Conservation (phyloP, 345 rosid genomes). For the Heritiera fomes region DNA sequence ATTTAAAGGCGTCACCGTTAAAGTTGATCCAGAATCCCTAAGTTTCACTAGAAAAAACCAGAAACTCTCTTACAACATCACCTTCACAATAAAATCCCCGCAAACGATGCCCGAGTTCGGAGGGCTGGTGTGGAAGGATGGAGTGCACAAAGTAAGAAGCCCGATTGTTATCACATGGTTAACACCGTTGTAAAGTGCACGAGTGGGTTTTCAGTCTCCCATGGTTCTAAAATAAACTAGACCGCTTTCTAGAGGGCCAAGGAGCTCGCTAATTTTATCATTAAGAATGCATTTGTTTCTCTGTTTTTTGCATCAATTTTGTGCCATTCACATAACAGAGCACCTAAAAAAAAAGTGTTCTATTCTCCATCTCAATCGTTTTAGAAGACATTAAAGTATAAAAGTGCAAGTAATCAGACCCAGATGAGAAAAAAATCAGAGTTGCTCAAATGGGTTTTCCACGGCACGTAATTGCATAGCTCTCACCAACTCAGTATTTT, state of each 20-base stretch:
- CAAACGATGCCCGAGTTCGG: slow-evolving; percentile 74
- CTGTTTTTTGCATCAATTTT: slow-evolving; percentile 2
- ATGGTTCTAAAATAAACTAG: slow-evolving; percentile 33
- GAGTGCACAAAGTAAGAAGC: slow-evolving; percentile 81
- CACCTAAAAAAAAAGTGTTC: background rate
- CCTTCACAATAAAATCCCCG: slow-evolving; percentile 49
- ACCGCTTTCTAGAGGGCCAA: slow-evolving; percentile 34
- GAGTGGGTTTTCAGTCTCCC: slow-evolving; percentile 11
- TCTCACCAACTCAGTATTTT: background rate
- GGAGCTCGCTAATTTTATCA: slow-evolving; percentile 28
- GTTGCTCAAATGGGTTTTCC: background rate
- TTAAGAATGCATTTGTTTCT: slow-evolving; percentile 14
- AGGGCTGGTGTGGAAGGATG: slow-evolving; percentile 75
- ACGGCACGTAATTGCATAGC: background rate
- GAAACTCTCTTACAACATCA: slow-evolving; percentile 69
- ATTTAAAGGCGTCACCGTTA: slow-evolving; percentile 61
- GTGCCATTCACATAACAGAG: background rate
- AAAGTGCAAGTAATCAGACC: background rate
- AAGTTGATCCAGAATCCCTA: slow-evolving; percentile 57
- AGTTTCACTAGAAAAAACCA: slow-evolving; percentile 64
- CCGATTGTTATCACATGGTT: slow-evolving; percentile 72
- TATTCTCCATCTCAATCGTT: background rate
- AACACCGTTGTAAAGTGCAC: slow-evolving; percentile 39
- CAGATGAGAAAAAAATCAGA: background rate
- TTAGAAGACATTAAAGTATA: background rate